These are phyloP conservation scores for Rhizophora apiculata DNA, from an alignment of 345 rosid genomes.

Conservation along the genomic window DNA sequence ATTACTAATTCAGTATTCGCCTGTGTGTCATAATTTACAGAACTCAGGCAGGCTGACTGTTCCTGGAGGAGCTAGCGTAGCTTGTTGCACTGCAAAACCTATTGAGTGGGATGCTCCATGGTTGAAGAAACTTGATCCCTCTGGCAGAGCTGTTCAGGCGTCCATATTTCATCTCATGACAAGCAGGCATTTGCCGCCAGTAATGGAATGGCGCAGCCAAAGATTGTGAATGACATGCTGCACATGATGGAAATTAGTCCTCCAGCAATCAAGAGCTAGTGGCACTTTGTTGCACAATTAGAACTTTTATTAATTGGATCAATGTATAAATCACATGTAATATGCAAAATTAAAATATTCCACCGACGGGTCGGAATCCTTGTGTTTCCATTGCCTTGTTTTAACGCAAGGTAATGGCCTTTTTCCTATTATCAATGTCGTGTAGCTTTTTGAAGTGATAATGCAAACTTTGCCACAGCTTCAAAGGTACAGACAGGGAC, in stretches of 20 bases:
- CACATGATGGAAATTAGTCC: conserved; percentile 39
- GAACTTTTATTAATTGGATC: not conserved
- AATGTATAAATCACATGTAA: not conserved
- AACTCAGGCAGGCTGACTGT: conserved; percentile 78
- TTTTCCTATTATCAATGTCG: not conserved
- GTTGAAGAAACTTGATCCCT: conserved; percentile 53
- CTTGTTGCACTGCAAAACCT: conserved; percentile 87
- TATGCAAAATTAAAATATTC: not conserved
- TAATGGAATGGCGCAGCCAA: conserved; percentile 30
- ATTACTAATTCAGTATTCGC: not conserved
- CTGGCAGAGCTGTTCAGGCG: conserved; percentile 66
- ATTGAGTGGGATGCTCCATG: conserved; percentile 83
- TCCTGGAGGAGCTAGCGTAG: conserved; percentile 83
- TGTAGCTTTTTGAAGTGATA: not conserved
- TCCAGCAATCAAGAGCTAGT: conserved; percentile 47
- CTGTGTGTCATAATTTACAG: conserved; percentile 26
- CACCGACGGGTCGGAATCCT: not conserved
- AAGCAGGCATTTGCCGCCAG: conserved; percentile 23
- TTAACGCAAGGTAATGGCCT: not conserved
- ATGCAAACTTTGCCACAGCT: not conserved
- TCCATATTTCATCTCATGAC: conserved; percentile 68
- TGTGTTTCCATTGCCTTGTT: conserved; percentile 1
- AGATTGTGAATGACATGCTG: conserved; percentile 37
- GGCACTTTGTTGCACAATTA: not conserved
- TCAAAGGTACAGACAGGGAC: not conserved